Evolutionary conservation across 1,284 basidiomycete genomes (phyloP).

Genomic region (Papiliotrema nemorosa): DNA sequence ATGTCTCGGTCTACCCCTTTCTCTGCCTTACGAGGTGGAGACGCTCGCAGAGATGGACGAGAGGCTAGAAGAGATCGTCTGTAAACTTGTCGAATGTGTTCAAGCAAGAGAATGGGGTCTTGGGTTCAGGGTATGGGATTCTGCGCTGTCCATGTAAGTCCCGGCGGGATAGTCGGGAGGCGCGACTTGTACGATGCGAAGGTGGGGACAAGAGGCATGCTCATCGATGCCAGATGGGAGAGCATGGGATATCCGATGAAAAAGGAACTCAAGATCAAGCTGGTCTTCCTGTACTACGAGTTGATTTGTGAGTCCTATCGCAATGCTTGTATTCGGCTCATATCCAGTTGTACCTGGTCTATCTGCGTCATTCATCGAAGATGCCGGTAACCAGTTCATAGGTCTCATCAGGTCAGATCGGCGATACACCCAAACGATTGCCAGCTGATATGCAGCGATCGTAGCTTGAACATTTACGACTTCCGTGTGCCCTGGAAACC

Average conservation of each 20-base stretch:
- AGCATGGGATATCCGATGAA: constrained; percentile 83
- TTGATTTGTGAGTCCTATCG: constrained; percentile 44
- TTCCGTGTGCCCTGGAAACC: constrained; percentile 85
- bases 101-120: constrained; percentile 75
- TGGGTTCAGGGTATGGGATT: constrained; percentile 73
- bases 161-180: constrained; percentile 6
- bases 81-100: constrained; percentile 64
- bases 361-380: constrained; percentile 52
- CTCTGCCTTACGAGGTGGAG: constrained; percentile 77
- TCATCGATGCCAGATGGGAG: constrained; percentile 60
- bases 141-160: constrained; percentile 67
- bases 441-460: constrained; percentile 57
- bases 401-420: constrained; percentile 58
- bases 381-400: constrained; percentile 53
- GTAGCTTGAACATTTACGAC: constrained; percentile 72
- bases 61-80: constrained; percentile 71
- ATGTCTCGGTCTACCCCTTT: constrained; percentile 39
- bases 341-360: constrained; percentile 55
- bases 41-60: constrained; percentile 73
- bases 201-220: not conserved
- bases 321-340: not conserved
- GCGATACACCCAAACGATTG: constrained; percentile 35
- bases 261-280: constrained; percentile 67
- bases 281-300: constrained; percentile 77
- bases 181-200: too few relatives aligned